Conservation (phyloP, 2,329 filamentous ascomycete species). For the Paraphaeosphaeria minitans region DNA sequence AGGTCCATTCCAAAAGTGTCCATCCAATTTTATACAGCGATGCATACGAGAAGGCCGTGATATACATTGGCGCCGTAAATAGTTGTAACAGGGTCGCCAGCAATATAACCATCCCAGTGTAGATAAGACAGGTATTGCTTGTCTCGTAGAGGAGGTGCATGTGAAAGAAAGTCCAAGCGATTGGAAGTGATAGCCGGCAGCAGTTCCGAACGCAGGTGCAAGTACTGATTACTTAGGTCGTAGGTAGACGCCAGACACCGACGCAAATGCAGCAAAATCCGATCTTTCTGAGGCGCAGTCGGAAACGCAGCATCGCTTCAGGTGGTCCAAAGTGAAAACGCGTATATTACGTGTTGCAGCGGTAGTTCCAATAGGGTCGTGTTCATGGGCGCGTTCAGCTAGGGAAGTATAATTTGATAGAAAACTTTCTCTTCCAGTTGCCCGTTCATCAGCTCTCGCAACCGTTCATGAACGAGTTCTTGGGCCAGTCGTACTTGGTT, state of each 20-base stretch:
- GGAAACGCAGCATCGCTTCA: conserved; percentile 14
- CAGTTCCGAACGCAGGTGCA: conserved; percentile 11
- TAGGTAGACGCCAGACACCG: conserved; percentile 29
- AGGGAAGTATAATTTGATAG: conserved; percentile 17
- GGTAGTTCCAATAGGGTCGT: conserved; percentile 33
- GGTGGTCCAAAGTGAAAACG: conserved; percentile 19
- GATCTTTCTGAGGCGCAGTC: conserved; percentile 21
- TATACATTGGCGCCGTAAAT: conserved; percentile 26
- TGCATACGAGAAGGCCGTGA: conserved; percentile 22
- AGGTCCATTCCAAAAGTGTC: conserved; percentile 3
- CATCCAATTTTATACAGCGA: conserved; percentile 21
- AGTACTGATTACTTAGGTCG: conserved; percentile 18
- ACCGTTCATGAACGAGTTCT: conserved; percentile 64
- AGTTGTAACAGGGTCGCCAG: conserved; percentile 14
- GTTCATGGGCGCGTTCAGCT: conserved; percentile 32
- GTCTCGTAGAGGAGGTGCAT: background rate
- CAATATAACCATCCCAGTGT: conserved; percentile 12
- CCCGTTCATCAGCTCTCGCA: conserved; percentile 48
- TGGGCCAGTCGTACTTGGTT: conserved; percentile 64
- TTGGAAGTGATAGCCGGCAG: conserved; percentile 7
- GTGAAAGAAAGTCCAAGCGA: background rate
- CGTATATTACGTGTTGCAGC: conserved; percentile 39
- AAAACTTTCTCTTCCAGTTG: background rate
- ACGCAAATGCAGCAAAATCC: conserved; percentile 30
- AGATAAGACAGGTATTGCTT: conserved; percentile 11